Evolutionary conservation across 306 rosid genomes (phyloP), one percentile per base, ranked within the genome.

Genomic region (Medicago arabica): DNA sequence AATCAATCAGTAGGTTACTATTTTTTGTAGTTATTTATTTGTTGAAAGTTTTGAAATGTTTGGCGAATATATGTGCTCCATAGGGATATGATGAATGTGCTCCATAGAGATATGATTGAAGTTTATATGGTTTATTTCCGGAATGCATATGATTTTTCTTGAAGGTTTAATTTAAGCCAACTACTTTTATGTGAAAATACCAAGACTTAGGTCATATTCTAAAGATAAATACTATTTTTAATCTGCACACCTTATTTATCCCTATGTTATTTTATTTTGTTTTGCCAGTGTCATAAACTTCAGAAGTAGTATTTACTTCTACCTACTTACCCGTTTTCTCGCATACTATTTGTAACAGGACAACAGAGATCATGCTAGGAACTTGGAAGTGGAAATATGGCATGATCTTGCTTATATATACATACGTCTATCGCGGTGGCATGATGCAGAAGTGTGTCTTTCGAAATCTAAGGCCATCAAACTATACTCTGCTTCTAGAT

Each of bases 331-430:
- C 57, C 39, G 7, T 41, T 73, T 53, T 53, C 40, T 39, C 23
- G 63, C 25, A 25, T 49, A 7, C 23, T 60, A 44, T 58, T 18
- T 61, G 75, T 78, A 84, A 74, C 92, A 95, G 97, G 83, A 84
- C 58, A 74, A 66, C 41, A 81, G 82, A 85, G 84, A 80, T 75
- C 72, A 53, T 41, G 82, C 72, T 28, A 84, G 84, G 85, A 89
- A 85, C 75, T 82, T 92, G 85, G 92, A 96, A 86, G 36, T 83
- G 85, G 96, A 92, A 81, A 79, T 83, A 75, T 96, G 97, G 98
- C 93, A 89, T 82, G 98, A 90, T 69, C 87, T 96, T 77, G 90
- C 98, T 71, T 71, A 74, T 79, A 69, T 90, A 31, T 96, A 96
- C 72, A 83, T 90, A 82, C 80, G 78, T 61, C 80, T 90, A 64